Evolutionary conservation across 441 rosid species (phyloP).

Genomic region (Jatropha multifida): DNA sequence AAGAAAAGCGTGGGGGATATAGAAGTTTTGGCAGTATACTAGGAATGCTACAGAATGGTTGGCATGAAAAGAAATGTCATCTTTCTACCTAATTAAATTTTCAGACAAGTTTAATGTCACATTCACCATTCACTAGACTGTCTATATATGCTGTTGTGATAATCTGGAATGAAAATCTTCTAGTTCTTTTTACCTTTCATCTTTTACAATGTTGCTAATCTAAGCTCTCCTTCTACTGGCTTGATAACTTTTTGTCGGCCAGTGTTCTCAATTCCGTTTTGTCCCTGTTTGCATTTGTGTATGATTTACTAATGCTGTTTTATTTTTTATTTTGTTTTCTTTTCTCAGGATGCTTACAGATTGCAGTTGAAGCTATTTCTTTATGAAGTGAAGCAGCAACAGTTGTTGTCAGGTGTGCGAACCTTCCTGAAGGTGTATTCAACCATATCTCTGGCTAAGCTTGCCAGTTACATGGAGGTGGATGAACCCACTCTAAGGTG

Average conservation of each 20-base stretch:
- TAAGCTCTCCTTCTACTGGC: not conserved
- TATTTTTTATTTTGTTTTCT: not conserved
- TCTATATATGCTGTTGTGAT: not conserved
- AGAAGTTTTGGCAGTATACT: no score
- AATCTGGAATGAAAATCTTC: no score
- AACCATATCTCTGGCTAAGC: constrained; percentile 76
- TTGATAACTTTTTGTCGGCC: not conserved
- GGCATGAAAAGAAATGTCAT: not conserved
- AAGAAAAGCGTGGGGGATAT: no score
- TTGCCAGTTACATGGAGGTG: constrained; percentile 87
- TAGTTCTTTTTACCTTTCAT: not conserved
- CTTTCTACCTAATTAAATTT: not conserved
- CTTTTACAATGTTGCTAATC: not conserved
- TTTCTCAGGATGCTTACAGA: constrained; percentile 84
- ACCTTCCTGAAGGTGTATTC: constrained; percentile 86
- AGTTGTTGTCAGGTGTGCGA: constrained; percentile 74
- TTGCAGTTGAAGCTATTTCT: constrained; percentile 93
- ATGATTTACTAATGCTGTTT: not conserved
- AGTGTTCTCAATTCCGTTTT: not conserved
- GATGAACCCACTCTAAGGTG: constrained; percentile 90
- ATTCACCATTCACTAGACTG: not conserved
- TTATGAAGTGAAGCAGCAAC: constrained; percentile 92
- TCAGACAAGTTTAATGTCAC: not conserved
- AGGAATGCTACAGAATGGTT: not conserved
- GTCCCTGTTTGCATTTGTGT: not conserved